Evolutionary conservation across 148 eudicot species (phyloP), one percentile per base, ranked within the genome.

Genomic region (Hydrangea macrophylla): DNA sequence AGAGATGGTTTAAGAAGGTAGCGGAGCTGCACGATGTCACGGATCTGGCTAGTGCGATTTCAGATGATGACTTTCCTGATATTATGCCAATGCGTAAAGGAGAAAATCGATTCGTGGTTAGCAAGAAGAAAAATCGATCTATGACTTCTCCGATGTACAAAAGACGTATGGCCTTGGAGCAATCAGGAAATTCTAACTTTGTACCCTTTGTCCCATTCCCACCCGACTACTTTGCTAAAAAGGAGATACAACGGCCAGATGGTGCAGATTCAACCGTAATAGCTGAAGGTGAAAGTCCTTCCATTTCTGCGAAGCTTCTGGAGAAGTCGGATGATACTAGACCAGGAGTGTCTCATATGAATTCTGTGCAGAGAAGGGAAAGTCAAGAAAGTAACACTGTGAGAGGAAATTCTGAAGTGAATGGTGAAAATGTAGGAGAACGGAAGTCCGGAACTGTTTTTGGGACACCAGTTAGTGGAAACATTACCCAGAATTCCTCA

Each of bases 201-300:
- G 98, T 90, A 26, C 97, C 97, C 11, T 94, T 90, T 73, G 98
- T 94, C 48, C 98, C 98, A 50, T 94, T 90, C 70, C 98, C 98
- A 61, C 97, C 98, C 22, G 88, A 76, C 68, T 87, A 88, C 76
- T 94, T 94, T 74, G 79, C 92, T 39, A 85, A 68, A 65, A 76
- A 66, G 67, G 76, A 77, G 39, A 69, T 80, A 68, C 69, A 62
- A 20, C 78, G 53, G 30, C 15, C 70, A 26, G 58, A 56, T 50
- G 59, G 57, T 17, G 68, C 77, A 28, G 73, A 72, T 60, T 62
- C 70, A 54, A 68, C 60, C 22, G 44, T n/a, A 24, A 31, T 63
- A 30, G 60, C 71, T 51, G 45, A 32, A 10, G 68, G 44, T 45
- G 59, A 71, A 66, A 64, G 12, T 62, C 69, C 78, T 62, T 58